Base-by-base conservation (phyloP, 2,329 filamentous ascomycete species). In the Aureobasidium sp. region DNA sequence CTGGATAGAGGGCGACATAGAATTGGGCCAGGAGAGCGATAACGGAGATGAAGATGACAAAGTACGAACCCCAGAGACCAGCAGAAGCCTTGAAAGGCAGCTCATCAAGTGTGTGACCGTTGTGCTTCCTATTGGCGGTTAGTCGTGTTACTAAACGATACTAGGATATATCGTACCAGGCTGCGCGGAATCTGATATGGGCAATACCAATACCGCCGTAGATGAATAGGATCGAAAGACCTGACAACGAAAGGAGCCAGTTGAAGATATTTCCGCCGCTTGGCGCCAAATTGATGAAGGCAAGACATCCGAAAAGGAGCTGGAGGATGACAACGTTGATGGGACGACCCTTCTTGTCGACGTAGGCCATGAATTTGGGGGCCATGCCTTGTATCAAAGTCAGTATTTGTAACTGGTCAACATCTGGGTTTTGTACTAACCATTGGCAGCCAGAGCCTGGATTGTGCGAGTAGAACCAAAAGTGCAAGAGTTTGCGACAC, bases 101-200 rank as follows among this genome's bases (percentile, higher is more conserved):
- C 66, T 85, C 83, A 13, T 86, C 83, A 2, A 85, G 69, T 1
- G 76, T 77, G 65, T 86, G 86, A 39, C 87, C 88, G 63, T 85
- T 45, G 53, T 45, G 30, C 27, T 57, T 57, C 53, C 53, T 57
- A n/a, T 11, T 15, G 10, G 27, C 1, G 11, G 13, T 57, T 29
- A 57, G 41, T 34, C 7, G 30, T 34, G 15, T 21, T 29, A 7
- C 3, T 41, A 6, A 16, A 32, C 0, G 13, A 4, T 5, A 9
- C 1, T 3, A n/a, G 6, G 16, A 5, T 41, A 34, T 63, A 45
- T 45, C 5, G 39, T 77, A 79, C 90, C 90, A 94, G 16, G 86
- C 89, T 34, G 47, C 60, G 44, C 92, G 89, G 82, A 96, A 97
- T 61, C 91, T 89, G 70, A 96, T 94, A 74, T 96, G 91, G 34